phyloP scores from a whole-genome alignment of 441 rosid species.

The Rhodomyrtus psidioides region DNA sequence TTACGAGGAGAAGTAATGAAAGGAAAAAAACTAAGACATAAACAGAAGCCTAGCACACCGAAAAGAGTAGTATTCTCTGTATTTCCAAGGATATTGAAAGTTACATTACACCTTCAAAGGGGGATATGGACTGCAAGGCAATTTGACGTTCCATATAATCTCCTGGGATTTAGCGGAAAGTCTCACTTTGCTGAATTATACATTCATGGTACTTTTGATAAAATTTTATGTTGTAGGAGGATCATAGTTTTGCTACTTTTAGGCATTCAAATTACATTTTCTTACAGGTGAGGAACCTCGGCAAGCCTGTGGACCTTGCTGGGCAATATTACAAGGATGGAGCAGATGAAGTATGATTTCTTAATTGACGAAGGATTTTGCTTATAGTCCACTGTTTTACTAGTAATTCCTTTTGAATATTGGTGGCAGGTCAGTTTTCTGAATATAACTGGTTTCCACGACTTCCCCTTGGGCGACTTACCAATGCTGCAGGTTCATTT shows the following conservation, averaged over 20 bases:
- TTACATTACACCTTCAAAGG: neutral
- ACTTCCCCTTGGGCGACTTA: conserved; percentile 91
- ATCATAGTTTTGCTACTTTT: neutral
- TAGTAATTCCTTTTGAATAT: neutral
- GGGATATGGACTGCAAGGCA: neutral
- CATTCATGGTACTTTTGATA: neutral
- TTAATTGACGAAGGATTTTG: neutral
- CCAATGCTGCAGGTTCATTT: conserved; percentile 88
- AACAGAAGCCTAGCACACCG: neutral
- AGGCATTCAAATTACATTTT: neutral
- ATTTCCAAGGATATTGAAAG: neutral
- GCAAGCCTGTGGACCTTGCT: conserved; percentile 96
- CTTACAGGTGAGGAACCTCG: conserved; percentile 89
- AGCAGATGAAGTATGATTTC: conserved; percentile 80
- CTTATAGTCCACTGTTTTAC: neutral
- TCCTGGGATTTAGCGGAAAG: neutral
- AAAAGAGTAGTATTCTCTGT: neutral
- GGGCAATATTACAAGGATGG: conserved; percentile 84
- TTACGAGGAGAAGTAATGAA: neutral
- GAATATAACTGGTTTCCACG: conserved; percentile 91
- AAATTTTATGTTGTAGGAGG: neutral
- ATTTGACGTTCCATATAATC: neutral
- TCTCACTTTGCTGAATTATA: neutral
- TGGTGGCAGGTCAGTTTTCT: conserved; percentile 76
- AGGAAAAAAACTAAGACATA: neutral